These are phyloP conservation scores for Globisporangium sylvaticum DNA, from an alignment of 352 stramenopile genomes.

Conservation along the genomic window DNA sequence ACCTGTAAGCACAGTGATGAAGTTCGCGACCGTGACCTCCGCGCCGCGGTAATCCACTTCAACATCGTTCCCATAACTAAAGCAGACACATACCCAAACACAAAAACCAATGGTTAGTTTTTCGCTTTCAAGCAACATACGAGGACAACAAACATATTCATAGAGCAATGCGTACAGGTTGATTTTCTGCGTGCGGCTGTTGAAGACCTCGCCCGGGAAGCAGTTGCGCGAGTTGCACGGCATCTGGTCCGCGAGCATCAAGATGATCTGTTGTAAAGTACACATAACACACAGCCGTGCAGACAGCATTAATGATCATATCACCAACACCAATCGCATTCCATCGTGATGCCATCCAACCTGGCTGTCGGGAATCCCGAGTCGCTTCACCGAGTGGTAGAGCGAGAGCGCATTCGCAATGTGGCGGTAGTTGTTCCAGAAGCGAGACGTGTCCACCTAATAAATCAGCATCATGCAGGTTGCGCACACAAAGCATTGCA, in stretches of 20 bases:
- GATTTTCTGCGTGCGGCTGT: slow-evolving; percentile 87
- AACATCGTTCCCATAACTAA: slow-evolving; percentile 86
- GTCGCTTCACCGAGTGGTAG: slow-evolving; percentile 91
- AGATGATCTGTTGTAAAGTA: slow-evolving; percentile 78
- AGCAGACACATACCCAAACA: not conserved
- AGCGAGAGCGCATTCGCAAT: slow-evolving; percentile 93
- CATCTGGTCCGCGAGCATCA: slow-evolving; percentile 97
- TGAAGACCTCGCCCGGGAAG: slow-evolving; percentile 89
- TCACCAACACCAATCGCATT: not conserved
- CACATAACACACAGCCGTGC: not conserved
- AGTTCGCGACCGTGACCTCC: slow-evolving; percentile 97
- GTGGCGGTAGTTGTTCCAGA: slow-evolving; percentile 98
- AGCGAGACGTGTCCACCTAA: slow-evolving; percentile 92
- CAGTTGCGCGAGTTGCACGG: slow-evolving; percentile 90
- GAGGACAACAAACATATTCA: not conserved
- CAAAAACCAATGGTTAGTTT: not conserved
- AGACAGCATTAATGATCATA: not conserved
- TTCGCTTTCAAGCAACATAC: not conserved
- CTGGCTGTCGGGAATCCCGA: slow-evolving; percentile 93
- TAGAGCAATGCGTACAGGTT: slow-evolving; percentile 47
- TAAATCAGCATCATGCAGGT: not conserved
- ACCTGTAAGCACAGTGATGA: slow-evolving; percentile 92
- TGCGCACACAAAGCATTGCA: not conserved
- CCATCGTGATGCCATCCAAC: slow-evolving; percentile 21
- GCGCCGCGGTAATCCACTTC: slow-evolving; percentile 94